Conservation (phyloP, 306 rosid species). For the Castanea sativa region DNA sequence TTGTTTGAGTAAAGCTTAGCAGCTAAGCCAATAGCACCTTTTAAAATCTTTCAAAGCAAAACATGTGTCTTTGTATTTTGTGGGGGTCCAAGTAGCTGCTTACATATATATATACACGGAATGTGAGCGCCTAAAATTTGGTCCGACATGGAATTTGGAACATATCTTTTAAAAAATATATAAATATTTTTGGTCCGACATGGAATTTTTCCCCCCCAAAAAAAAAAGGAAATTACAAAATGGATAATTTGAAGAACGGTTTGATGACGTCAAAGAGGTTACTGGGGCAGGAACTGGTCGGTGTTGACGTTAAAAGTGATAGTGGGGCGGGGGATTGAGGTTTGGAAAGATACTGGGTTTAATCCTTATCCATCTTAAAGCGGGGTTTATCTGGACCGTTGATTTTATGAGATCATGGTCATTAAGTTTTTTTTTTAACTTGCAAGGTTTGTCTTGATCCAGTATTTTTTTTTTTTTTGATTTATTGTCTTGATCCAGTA, state of each 20-base stretch:
- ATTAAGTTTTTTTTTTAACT: neutral
- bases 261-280: conserved; percentile 40
- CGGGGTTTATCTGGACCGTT: conserved; percentile 22
- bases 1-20: too few species aligned
- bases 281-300: conserved; percentile 24
- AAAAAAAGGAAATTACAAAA: neutral
- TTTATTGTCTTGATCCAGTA: neutral
- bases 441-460: neutral
- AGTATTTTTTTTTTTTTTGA: too few species aligned
- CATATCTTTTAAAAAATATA: neutral
- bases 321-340: neutral
- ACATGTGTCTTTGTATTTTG: neutral
- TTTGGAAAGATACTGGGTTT: conserved; percentile 23
- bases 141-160: conserved; percentile 11
- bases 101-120: conserved; percentile 44
- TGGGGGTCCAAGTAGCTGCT: conserved; percentile 22
- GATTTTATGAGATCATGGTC: neutral
- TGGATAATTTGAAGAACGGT: conserved; percentile 45
- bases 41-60: too few species aligned
- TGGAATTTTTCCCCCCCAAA: conserved; percentile 30
- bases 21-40: too few species aligned
- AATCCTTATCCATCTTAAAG: conserved; percentile 53
- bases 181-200: conserved; percentile 19
- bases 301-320: conserved; percentile 24
- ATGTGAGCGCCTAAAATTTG: conserved; percentile 10